phyloP scores from a whole-genome alignment of 495 filamentous ascomycete species.

The Aspergillus heteromorphus region DNA sequence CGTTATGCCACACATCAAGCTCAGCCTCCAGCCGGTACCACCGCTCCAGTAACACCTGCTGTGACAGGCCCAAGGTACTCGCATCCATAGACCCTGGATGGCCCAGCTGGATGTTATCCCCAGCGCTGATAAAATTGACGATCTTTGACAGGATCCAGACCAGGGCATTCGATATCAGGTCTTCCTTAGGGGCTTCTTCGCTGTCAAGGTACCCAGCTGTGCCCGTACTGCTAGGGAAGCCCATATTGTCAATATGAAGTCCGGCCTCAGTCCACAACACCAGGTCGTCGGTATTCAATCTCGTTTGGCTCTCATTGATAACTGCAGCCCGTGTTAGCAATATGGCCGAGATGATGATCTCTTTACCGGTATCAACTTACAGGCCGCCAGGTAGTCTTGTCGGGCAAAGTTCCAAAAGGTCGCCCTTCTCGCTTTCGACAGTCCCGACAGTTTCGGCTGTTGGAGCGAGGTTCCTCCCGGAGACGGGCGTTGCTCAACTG shows the following conservation, averaged over 20 bases:
- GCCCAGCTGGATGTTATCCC: slow-evolving; percentile 39
- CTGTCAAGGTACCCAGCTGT: slow-evolving; percentile 42
- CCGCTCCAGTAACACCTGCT: slow-evolving; percentile 49
- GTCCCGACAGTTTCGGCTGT: slow-evolving; percentile 27
- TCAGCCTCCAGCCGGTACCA: slow-evolving; percentile 52
- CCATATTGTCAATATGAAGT: slow-evolving; percentile 49
- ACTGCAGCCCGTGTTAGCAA: slow-evolving; percentile 26
- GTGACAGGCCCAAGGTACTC: slow-evolving; percentile 44
- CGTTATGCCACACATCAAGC: slow-evolving; percentile 54
- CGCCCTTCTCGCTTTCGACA: slow-evolving; percentile 52
- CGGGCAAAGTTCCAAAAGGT: slow-evolving; percentile 64
- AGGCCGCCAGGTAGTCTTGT: slow-evolving; percentile 60
- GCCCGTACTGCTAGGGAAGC: slow-evolving; percentile 49
- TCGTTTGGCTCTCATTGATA: slow-evolving; percentile 56
- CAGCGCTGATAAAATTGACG: slow-evolving; percentile 54
- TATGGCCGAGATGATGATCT: background rate
- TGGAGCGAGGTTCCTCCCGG: slow-evolving; percentile 29
- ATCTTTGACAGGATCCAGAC: slow-evolving; percentile 61
- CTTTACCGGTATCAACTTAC: slow-evolving; percentile 33
- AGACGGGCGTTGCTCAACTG: slow-evolving; percentile 40
- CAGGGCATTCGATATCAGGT: slow-evolving; percentile 56
- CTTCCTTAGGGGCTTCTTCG: slow-evolving; percentile 51
- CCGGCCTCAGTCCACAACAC: slow-evolving; percentile 58
- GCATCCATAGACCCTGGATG: slow-evolving; percentile 24
- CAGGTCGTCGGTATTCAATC: slow-evolving; percentile 57